These are phyloP conservation scores for Alloteropsis semialata DNA, from an alignment of 176 grass and related monocot genomes.

Conservation along the genomic window DNA sequence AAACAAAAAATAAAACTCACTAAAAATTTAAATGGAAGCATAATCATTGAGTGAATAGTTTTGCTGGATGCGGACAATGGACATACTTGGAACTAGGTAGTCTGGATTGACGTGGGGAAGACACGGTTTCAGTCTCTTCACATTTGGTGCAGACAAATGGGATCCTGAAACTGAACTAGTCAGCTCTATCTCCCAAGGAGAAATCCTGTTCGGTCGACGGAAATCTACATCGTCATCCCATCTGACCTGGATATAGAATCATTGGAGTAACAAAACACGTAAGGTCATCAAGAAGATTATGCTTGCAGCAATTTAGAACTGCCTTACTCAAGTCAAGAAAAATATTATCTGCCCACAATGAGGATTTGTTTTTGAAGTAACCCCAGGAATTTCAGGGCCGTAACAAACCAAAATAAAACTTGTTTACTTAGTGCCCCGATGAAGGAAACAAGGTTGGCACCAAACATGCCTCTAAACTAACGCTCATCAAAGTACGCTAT, in stretches of 20 bases:
- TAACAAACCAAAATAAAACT: not conserved
- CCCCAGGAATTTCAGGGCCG: not conserved
- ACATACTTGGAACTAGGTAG: conserved; percentile 63
- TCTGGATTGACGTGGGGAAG: conserved; percentile 46
- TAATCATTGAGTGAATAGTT: not conserved
- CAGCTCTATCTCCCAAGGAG: conserved; percentile 95
- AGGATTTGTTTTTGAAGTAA: not conserved
- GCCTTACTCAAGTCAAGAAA: not conserved
- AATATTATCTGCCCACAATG: not conserved
- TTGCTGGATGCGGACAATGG: not conserved
- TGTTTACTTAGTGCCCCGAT: not conserved
- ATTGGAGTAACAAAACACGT: not conserved
- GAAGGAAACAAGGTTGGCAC: not conserved
- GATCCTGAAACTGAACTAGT: conserved; percentile 55
- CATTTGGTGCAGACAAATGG: conserved; percentile 43
- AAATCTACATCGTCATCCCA: conserved; percentile 75
- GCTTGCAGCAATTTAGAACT: not conserved
- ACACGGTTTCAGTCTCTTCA: conserved; percentile 68
- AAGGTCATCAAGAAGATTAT: not conserved
- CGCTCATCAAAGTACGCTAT: not conserved
- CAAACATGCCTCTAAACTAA: not conserved
- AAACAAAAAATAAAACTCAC: not conserved
- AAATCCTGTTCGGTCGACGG: conserved; percentile 58
- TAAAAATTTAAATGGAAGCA: not conserved
- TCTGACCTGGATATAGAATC: conserved; percentile 53